These are phyloP conservation scores for Penstemon eatonii DNA, from an alignment of 257 asterid species.

Conservation along the genomic window DNA sequence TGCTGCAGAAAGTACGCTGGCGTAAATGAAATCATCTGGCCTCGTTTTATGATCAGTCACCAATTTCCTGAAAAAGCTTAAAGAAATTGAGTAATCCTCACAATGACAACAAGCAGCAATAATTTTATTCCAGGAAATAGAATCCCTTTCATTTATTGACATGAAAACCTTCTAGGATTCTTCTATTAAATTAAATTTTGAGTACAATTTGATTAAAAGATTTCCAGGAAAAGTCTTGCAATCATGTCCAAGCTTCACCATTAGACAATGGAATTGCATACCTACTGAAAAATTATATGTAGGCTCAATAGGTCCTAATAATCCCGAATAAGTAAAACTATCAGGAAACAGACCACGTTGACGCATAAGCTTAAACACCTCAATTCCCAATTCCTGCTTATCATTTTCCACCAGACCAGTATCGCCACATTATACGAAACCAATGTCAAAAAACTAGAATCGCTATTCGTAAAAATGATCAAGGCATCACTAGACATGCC, in stretches of 20 bases:
- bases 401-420: conserved; percentile 63
- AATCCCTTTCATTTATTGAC: conserved; percentile 49
- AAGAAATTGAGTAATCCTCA: conserved; percentile 48
- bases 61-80: conserved; percentile 58
- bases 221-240: conserved; percentile 52
- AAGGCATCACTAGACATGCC: conserved; percentile 54
- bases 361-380: conserved; percentile 49
- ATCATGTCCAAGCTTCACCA: conserved; percentile 59
- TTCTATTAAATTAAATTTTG: conserved; percentile 42
- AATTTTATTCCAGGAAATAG: conserved; percentile 64
- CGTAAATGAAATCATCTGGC: conserved; percentile 59
- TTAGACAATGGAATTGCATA: conserved; percentile 60
- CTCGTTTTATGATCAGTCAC: conserved; percentile 23
- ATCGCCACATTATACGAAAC: conserved; percentile 63
- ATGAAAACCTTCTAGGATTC: conserved; percentile 55
- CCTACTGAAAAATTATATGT: conserved; percentile 38
- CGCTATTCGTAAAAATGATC: conserved; percentile 35
- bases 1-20: conserved; percentile 61
- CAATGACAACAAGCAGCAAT: conserved; percentile 59
- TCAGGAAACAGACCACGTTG: conserved; percentile 59
- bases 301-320: conserved; percentile 46
- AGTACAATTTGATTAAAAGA: conserved; percentile 53
- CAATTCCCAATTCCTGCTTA: conserved; percentile 50
- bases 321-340: conserved; percentile 66
- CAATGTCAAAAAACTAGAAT: conserved; percentile 27